These are phyloP conservation scores for Aspergillus arachidicola DNA, from an alignment of 2,329 filamentous ascomycete species.

Conservation along the genomic window DNA sequence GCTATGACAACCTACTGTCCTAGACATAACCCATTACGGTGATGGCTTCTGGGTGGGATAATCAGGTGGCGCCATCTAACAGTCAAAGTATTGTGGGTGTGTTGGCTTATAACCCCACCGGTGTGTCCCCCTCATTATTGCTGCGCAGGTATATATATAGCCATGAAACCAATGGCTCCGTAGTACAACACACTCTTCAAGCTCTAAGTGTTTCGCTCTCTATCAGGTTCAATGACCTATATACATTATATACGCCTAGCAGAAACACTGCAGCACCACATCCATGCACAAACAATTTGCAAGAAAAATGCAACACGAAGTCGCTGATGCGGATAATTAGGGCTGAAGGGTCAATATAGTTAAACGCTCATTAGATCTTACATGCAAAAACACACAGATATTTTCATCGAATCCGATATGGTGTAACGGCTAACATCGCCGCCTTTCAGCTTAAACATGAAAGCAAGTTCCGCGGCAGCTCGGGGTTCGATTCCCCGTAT, in stretches of 20 bases:
- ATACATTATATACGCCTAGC: no score
- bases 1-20: background rate
- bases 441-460: slow-evolving; percentile 9
- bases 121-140: no score
- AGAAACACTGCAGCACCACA: background rate
- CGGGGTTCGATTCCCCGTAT: slow-evolving; percentile 19
- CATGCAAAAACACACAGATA: background rate
- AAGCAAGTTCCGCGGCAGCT: slow-evolving; percentile 8
- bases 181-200: background rate
- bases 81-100: rapidly evolving
- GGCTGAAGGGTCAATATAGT: no score
- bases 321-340: background rate
- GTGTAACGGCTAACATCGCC: slow-evolving; percentile 17
- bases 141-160: background rate
- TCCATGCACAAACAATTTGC: no score
- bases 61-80: rapidly evolving
- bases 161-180: background rate
- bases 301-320: no score
- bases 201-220: rapidly evolving
- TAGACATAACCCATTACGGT: rapidly evolving
- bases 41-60: background rate
- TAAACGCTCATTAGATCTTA: rapidly evolving
- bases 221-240: background rate
- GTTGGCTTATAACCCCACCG: background rate
- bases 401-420: slow-evolving; percentile 10